A percentile compares a stretch with the other conserved stretches of the same genome.
Conservation (phyloP, 345 rosid species). For the Salix exigua region DNA sequence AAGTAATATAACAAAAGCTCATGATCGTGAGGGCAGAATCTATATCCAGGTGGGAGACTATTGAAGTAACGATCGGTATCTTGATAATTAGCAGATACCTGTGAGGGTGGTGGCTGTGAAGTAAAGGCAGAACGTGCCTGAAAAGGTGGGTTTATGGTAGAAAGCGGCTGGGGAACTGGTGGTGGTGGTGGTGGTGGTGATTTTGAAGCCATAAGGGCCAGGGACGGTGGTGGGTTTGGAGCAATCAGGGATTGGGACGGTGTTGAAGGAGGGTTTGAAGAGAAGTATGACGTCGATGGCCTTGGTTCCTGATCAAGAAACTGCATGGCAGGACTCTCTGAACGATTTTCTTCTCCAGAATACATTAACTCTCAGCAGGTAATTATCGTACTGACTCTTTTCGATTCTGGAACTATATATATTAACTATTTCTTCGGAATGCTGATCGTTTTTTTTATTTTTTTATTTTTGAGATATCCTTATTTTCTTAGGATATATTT, state of each 20-base stretch:
- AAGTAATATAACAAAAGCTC: constrained; percentile 13
- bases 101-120: background rate
- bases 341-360: too few relatives aligned
- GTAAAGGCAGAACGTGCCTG: background rate
- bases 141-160: background rate
- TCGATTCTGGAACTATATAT: too few relatives aligned
- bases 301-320: background rate
- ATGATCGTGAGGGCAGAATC: constrained; percentile 6
- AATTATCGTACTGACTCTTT: too few relatives aligned
- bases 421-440: too few relatives aligned
- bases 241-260: background rate
- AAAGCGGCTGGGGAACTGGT: background rate
- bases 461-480: too few relatives aligned
- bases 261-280: background rate
- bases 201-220: background rate
- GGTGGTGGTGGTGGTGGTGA: too few relatives aligned
- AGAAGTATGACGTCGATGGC: background rate
- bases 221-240: background rate
- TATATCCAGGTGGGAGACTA: constrained; percentile 6
- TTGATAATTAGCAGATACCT: background rate
- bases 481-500: too few relatives aligned
- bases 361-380: too few relatives aligned
- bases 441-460: too few relatives aligned
- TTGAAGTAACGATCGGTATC: background rate
- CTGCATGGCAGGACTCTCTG: background rate